Conservation (phyloP, 2,329 filamentous ascomycete genomes). For the Pyrenochaeta sp. region DNA sequence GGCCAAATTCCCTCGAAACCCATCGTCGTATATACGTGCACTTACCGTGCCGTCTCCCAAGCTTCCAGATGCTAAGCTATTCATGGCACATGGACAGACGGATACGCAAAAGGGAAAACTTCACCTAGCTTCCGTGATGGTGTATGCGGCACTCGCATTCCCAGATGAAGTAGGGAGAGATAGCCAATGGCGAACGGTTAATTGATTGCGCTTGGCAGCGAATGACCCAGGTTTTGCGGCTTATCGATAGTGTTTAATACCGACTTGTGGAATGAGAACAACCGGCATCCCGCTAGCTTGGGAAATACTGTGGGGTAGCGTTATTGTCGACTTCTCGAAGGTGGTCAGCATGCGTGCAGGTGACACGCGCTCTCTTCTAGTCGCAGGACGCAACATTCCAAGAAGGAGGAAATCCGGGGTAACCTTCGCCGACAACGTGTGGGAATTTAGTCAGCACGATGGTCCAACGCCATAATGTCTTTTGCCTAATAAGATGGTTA, state of each 20-base stretch:
- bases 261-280: constrained; percentile 29
- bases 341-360: constrained; percentile 9
- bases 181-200: constrained; percentile 19
- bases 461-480: too few species aligned
- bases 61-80: constrained; percentile 4
- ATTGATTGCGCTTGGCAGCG: constrained; percentile 27
- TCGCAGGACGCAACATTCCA: too few species aligned
- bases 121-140: constrained; percentile 21
- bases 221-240: constrained; percentile 22
- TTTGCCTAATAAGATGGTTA: too few species aligned
- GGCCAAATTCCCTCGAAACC: constrained; percentile 1
- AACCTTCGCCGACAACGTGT: too few species aligned
- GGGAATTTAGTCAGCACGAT: too few species aligned
- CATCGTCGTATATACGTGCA: constrained; percentile 20
- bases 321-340: constrained; percentile 7
- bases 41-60: neutral
- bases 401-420: too few species aligned
- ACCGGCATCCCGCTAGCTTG: constrained; percentile 21
- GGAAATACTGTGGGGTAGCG: constrained; percentile 23
- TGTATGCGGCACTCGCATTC: constrained; percentile 22
- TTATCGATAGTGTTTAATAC: constrained; percentile 41
- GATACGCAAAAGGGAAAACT: constrained; percentile 18
- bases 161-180: constrained; percentile 26
- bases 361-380: too few species aligned
- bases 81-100: constrained; percentile 14